Conservation (phyloP, 1,139 yeast species). For the Saccharomyces hybrid region DNA sequence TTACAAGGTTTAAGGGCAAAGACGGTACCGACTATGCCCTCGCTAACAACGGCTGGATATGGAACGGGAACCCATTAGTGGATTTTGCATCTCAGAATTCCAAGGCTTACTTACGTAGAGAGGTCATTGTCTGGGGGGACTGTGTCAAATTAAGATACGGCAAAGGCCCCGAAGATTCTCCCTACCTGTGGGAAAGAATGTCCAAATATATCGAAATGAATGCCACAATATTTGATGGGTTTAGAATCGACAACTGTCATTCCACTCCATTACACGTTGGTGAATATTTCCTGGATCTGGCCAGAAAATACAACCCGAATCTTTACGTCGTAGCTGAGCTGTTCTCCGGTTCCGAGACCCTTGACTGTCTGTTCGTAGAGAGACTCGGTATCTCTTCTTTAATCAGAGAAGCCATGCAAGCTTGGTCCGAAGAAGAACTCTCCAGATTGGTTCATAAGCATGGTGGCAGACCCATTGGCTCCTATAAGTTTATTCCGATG, state of each 20-base stretch:
- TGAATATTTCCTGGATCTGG: slow-evolving; percentile 77
- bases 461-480: slow-evolving; percentile 94
- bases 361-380: slow-evolving; percentile 87
- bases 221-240: slow-evolving; percentile 78
- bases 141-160: slow-evolving; percentile 93
- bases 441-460: slow-evolving; percentile 83
- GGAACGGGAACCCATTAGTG: slow-evolving; percentile 92
- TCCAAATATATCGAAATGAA: slow-evolving; percentile 61
- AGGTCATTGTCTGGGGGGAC: slow-evolving; percentile 96
- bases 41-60: slow-evolving; percentile 97
- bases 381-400: slow-evolving; percentile 80
- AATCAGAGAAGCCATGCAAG: slow-evolving; percentile 96
- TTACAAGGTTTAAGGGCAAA: slow-evolving; percentile 55
- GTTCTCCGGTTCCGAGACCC: slow-evolving; percentile 83
- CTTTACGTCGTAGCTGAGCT: slow-evolving; percentile 90
- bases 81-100: slow-evolving; percentile 83
- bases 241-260: slow-evolving; percentile 91
- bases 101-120: slow-evolving; percentile 79
- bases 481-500: slow-evolving; percentile 68
- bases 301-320: slow-evolving; percentile 76
- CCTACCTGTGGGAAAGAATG: slow-evolving; percentile 86
- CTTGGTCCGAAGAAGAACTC: slow-evolving; percentile 80
- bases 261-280: slow-evolving; percentile 96
- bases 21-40: slow-evolving; percentile 58
- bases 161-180: slow-evolving; percentile 65